Conservation (phyloP, 768 basidiomycete species). For the Coprinopsis strossmayeri region DNA sequence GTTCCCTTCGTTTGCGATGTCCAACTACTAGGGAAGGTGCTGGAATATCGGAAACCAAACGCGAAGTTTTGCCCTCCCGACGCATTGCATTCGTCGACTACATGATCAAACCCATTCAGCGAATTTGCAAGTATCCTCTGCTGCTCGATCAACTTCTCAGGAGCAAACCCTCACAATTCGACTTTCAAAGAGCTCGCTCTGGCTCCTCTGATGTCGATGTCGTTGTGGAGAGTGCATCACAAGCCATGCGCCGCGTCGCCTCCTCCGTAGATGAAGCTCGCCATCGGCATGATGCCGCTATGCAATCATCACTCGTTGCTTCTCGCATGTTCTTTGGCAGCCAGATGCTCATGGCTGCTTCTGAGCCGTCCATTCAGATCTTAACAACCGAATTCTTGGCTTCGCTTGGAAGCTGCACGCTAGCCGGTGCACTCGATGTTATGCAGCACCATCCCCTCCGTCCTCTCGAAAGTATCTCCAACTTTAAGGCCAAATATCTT, state of each 20-base stretch:
- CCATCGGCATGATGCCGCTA: slow-evolving; percentile 52
- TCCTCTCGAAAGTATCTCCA: slow-evolving; percentile 35
- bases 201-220: slow-evolving; percentile 31
- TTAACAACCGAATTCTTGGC: slow-evolving; percentile 54
- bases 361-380: slow-evolving; percentile 26
- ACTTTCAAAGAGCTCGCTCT: slow-evolving; percentile 13
- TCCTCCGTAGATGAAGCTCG: slow-evolving; percentile 78
- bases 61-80: slow-evolving; percentile 21
- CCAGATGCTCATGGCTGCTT: slow-evolving; percentile 13
- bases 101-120: slow-evolving; percentile 94
- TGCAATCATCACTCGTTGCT: slow-evolving; percentile 63
- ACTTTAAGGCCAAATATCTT: slow-evolving; percentile 76
- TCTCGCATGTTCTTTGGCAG: slow-evolving; percentile 47
- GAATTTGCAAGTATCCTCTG: slow-evolving; percentile 93
- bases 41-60: slow-evolving; percentile 19
- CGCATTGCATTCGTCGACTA: slow-evolving; percentile 75
- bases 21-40: slow-evolving; percentile 28
- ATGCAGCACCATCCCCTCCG: slow-evolving; percentile 58
- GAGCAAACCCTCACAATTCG: slow-evolving; percentile 22
- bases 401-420: slow-evolving; percentile 70
- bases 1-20: slow-evolving; percentile 28
- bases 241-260: slow-evolving; percentile 73
- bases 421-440: slow-evolving; percentile 86
- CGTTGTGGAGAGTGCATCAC: slow-evolving; percentile 46
- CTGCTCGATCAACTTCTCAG: slow-evolving; percentile 68